A percentile compares a stretch with the other conserved stretches of the same genome.
These are phyloP conservation scores for Cerioporus squamosus DNA, from an alignment of 1,284 basidiomycete species.

Conservation along the genomic window DNA sequence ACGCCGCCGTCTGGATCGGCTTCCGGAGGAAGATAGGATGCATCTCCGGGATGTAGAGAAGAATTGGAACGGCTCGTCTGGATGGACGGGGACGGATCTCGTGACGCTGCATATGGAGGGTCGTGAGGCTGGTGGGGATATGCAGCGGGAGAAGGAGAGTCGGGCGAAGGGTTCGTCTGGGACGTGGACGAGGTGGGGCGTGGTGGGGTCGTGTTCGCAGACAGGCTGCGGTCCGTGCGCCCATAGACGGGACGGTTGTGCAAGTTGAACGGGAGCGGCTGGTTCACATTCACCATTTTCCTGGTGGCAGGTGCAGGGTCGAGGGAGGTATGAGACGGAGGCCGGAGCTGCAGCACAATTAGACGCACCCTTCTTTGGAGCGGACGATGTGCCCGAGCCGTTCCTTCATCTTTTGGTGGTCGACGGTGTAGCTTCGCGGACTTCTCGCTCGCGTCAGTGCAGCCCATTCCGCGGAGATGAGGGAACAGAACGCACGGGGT, in stretches of 20 bases:
- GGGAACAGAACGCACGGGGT: conserved; percentile 14
- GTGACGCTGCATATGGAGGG: conserved; percentile 28
- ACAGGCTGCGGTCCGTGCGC: conserved; percentile 26
- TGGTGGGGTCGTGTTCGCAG: conserved; percentile 30
- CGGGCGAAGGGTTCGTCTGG: conserved; percentile 9
- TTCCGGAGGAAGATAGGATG: conserved; percentile 35
- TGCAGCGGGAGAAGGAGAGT: conserved; percentile 13
- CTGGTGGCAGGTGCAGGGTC: conserved; percentile 37
- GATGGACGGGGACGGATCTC: conserved; percentile 34
- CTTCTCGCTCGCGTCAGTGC: not conserved
- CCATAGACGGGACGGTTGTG: conserved; percentile 50
- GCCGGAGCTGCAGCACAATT: conserved; percentile 2
- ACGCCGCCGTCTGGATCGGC: conserved; percentile 28
- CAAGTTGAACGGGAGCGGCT: conserved; percentile 68
- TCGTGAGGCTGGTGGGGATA: conserved; percentile 8
- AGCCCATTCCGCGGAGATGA: not conserved
- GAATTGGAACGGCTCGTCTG: conserved; percentile 36
- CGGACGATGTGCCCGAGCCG: conserved; percentile 63
- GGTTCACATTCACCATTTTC: conserved; percentile 75
- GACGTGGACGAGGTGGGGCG: conserved; percentile 23
- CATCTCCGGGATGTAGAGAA: conserved; percentile 36
- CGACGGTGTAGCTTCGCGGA: conserved; percentile 38
- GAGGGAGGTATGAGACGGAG: conserved; percentile 3
- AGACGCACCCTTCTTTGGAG: conserved; percentile 62
- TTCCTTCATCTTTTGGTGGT: conserved; percentile 57